phyloP scores from a whole-genome alignment of 2,329 filamentous ascomycete genomes.

The Penicillium sp. region DNA sequence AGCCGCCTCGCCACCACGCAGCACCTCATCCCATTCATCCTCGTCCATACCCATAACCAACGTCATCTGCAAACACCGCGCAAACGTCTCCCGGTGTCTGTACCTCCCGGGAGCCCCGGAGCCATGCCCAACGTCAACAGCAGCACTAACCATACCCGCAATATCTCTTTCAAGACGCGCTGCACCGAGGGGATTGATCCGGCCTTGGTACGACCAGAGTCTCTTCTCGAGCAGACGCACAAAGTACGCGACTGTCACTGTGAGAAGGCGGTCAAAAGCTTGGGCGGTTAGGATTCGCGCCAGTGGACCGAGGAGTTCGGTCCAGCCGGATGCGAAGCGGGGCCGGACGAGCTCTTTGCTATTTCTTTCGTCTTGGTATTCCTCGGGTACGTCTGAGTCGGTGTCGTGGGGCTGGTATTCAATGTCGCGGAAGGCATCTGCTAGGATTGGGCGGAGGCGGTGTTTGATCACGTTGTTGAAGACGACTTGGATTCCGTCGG shows the following conservation, averaged over 20 bases:
- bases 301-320: slow-evolving; percentile 78
- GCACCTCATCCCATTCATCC: slow-evolving; percentile 85
- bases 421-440: slow-evolving; percentile 85
- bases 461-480: slow-evolving; percentile 85
- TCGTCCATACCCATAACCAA: slow-evolving; percentile 93
- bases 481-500: slow-evolving; percentile 79
- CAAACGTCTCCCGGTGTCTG: slow-evolving; percentile 72
- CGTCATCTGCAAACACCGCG: slow-evolving; percentile 73
- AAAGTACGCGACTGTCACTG: slow-evolving; percentile 71
- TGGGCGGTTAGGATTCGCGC: slow-evolving; percentile 76
- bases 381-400: slow-evolving; percentile 30
- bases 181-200: slow-evolving; percentile 77
- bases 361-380: slow-evolving; percentile 39
- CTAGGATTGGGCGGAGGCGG: slow-evolving; percentile 77
- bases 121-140: slow-evolving; percentile 39
- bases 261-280: slow-evolving; percentile 73
- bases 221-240: slow-evolving; percentile 81
- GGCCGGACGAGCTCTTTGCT: slow-evolving; percentile 66
- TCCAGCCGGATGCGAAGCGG: slow-evolving; percentile 83
- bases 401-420: slow-evolving; percentile 71
- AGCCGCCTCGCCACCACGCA: slow-evolving; percentile 45
- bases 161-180: slow-evolving; percentile 83
- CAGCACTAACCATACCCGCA: slow-evolving; percentile 63
- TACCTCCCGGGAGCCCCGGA: slow-evolving; percentile 57
- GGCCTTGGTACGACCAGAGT: slow-evolving; percentile 74